Percentiles rank a stretch among this genome's conserved stretches.
Evolutionary conservation across 2,329 filamentous ascomycete species (phyloP).

Genomic region (Talaromyces sp.): DNA sequence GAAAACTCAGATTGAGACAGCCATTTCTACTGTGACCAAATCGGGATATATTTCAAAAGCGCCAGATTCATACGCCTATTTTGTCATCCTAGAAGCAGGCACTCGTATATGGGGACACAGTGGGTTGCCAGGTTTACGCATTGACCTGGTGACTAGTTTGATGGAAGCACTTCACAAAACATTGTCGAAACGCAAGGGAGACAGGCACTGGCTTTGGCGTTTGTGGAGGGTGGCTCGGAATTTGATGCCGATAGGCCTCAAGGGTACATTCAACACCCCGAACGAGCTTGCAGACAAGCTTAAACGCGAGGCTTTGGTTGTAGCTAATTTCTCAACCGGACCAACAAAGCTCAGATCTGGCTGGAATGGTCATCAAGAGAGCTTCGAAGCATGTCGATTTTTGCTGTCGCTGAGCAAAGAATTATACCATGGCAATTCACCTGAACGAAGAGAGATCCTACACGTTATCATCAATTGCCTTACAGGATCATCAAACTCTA

Average conservation of each 20-base stretch:
- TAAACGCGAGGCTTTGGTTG: constrained; percentile 25
- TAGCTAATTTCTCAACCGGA: constrained; percentile 1
- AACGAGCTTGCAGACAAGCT: constrained; percentile 24
- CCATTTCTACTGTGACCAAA: constrained; percentile 28
- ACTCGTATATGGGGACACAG: constrained; percentile 27
- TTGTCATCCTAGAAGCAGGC: constrained; percentile 37
- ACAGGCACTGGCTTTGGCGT: constrained; percentile 40
- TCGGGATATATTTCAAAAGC: constrained; percentile 28
- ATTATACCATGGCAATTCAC: constrained; percentile 19
- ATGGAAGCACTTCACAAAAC: constrained; percentile 29
- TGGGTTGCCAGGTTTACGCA: constrained; percentile 22
- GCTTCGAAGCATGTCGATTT: constrained; percentile 38
- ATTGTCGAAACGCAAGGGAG: constrained; percentile 28
- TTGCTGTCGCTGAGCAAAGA: constrained; percentile 27
- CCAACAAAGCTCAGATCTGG: constrained; percentile 9
- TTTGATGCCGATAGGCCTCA: constrained; percentile 30
- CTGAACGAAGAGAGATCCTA: constrained; percentile 12
- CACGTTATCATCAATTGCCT: constrained; percentile 15
- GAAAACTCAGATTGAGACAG: constrained; percentile 30
- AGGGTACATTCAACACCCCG: constrained; percentile 23
- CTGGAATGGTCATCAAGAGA: constrained; percentile 30
- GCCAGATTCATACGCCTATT: constrained; percentile 32
- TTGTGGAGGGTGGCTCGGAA: constrained; percentile 38
- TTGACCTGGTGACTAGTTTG: constrained; percentile 25
- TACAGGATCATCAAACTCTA: constrained; percentile 22